phyloP scores from a whole-genome alignment of 164 flowering plant genomes.

The Cinnamomum micranthum region DNA sequence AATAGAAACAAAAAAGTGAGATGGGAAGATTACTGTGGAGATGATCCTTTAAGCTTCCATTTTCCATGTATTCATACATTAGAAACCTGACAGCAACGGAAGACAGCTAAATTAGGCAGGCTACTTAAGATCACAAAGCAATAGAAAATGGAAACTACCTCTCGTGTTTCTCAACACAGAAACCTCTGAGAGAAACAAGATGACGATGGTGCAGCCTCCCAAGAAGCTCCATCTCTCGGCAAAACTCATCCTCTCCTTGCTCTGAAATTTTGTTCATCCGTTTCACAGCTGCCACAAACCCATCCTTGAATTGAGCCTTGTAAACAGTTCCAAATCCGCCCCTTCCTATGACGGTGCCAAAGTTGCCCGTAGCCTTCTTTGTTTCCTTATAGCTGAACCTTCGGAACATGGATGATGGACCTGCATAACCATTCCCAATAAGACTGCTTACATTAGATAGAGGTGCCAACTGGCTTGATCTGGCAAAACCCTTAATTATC shows the following conservation, averaged over 20 bases:
- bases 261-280: conserved; percentile 75
- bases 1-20: conserved; percentile 4
- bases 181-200: conserved; percentile 88
- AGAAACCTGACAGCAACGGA: conserved; percentile 61
- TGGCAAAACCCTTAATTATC: not conserved
- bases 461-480: not conserved
- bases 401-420: conserved; percentile 62
- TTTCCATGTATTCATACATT: conserved; percentile 87
- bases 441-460: not conserved
- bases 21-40: conserved; percentile 60
- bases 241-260: conserved; percentile 83
- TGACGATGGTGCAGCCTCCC: conserved; percentile 97
- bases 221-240: conserved; percentile 87
- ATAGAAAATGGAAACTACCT: conserved; percentile 38
- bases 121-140: not conserved
- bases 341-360: conserved; percentile 67
- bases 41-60: conserved; percentile 95
- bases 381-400: conserved; percentile 82
- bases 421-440: conserved; percentile 34
- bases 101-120: not conserved
- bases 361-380: conserved; percentile 78
- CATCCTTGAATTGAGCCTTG: conserved; percentile 79
- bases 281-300: conserved; percentile 73
- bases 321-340: conserved; percentile 96
- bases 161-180: conserved; percentile 67